Percentiles rank a stretch among this genome's conserved stretches.
These are phyloP conservation scores for Trichoderma sp. DNA, from an alignment of 2,329 filamentous ascomycete species.

Conservation along the genomic window DNA sequence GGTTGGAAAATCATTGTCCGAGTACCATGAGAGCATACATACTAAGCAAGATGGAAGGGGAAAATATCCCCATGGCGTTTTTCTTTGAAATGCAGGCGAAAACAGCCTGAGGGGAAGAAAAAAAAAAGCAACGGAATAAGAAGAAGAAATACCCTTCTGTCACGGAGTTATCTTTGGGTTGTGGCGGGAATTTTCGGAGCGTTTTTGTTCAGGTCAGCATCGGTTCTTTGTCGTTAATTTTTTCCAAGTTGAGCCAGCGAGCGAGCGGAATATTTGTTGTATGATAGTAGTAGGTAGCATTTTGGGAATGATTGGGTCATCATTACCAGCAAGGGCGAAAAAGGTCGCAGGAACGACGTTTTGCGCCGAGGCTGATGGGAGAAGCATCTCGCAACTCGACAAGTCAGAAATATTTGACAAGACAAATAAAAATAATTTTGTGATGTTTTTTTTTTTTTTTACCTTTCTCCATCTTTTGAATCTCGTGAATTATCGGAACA, in stretches of 20 bases:
- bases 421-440: neutral
- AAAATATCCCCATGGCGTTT: neutral
- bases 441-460: too few species aligned
- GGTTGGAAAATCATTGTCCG: conserved; percentile 66
- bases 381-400: neutral
- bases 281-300: conserved; percentile 9
- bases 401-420: neutral
- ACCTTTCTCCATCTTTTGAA: neutral
- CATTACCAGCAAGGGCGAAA: neutral
- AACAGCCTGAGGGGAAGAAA: neutral
- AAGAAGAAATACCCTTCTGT: neutral
- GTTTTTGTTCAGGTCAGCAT: neutral
- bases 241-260: conserved; percentile 3
- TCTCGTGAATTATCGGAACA: conserved; percentile 1
- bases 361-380: neutral
- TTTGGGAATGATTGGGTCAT: conserved; percentile 1
- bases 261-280: conserved; percentile 13
- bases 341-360: conserved; percentile 6
- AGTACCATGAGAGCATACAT: conserved; percentile 47
- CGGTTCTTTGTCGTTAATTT: neutral
- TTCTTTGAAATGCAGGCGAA: neutral
- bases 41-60: neutral
- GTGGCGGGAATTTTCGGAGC: conserved; percentile 4
- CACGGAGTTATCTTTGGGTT: conserved; percentile 7
- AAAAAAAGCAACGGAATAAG: neutral